A percentile compares a stretch with the other conserved stretches of the same genome.
Evolutionary conservation across 768 basidiomycete species (phyloP).

Genomic region (Mycena albidolilacea): DNA sequence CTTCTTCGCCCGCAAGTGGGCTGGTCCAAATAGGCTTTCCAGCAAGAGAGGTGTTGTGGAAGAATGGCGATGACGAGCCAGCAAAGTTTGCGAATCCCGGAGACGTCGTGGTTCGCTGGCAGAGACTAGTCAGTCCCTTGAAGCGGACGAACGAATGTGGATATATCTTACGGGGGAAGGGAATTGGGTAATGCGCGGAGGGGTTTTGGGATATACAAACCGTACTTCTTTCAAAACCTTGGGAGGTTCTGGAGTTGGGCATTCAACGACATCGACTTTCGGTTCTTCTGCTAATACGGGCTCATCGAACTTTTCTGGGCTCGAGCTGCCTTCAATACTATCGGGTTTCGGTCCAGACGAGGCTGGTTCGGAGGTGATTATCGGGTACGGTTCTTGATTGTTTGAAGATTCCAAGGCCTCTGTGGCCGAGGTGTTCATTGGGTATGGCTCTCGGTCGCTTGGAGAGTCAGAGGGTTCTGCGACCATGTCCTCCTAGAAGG

Average conservation of each 20-base stretch:
- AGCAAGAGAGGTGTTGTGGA: conserved; percentile 29
- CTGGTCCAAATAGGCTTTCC: conserved; percentile 45
- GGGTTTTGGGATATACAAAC: conserved; percentile 29
- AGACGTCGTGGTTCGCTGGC: conserved; percentile 25
- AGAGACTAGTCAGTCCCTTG: neutral
- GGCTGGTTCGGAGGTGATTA: conserved; percentile 1
- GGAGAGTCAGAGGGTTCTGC: neutral
- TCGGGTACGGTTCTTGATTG: conserved; percentile 1
- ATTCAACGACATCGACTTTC: neutral
- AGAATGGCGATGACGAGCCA: conserved; percentile 52
- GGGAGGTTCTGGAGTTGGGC: neutral
- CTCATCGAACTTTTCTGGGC: neutral
- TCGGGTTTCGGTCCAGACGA: neutral
- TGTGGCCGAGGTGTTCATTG: neutral
- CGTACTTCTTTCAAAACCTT: conserved; percentile 3
- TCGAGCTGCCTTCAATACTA: neutral
- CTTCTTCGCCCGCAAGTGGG: conserved; percentile 33
- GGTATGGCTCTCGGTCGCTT: neutral
- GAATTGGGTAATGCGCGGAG: conserved; percentile 27
- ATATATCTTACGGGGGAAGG: conserved; percentile 26
- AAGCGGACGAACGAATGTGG: neutral
- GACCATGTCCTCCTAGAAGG: neutral
- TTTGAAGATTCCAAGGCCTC: neutral
- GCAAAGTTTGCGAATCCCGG: conserved; percentile 49
- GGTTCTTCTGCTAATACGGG: conserved; percentile 1